These are phyloP conservation scores for Cyclotella sp. DNA, from an alignment of 108 stramenopile species.

Conservation along the genomic window DNA sequence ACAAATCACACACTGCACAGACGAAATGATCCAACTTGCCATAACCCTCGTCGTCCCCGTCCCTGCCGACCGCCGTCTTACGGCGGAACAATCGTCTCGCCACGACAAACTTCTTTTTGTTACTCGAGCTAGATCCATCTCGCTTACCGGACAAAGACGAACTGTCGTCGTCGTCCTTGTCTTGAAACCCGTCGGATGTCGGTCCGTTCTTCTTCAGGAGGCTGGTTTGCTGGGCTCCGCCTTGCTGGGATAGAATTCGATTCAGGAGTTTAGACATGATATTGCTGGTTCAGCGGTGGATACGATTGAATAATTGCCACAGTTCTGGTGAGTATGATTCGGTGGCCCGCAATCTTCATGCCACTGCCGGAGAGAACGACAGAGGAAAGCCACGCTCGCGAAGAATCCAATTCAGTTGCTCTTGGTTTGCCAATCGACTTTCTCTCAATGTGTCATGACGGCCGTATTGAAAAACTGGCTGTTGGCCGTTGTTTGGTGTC, in stretches of 20 bases:
- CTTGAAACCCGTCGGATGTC: slow-evolving; percentile 21
- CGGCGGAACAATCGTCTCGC: neutral
- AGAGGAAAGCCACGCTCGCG: too few relatives aligned
- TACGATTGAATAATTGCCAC: too few relatives aligned
- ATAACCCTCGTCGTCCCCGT: slow-evolving; percentile 8
- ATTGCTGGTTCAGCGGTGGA: too few relatives aligned
- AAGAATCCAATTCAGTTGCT: too few relatives aligned
- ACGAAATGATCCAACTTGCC: neutral
- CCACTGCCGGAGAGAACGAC: too few relatives aligned
- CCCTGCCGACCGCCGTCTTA: neutral
- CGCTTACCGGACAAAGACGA: slow-evolving; percentile 2
- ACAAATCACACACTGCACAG: neutral
- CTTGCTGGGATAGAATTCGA: neutral
- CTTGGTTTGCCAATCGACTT: too few relatives aligned
- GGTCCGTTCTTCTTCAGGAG: slow-evolving; percentile 22
- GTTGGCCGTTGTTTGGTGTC: too few relatives aligned
- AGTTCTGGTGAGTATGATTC: too few relatives aligned
- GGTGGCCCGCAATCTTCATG: too few relatives aligned
- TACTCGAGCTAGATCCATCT: neutral
- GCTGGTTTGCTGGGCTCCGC: neutral
- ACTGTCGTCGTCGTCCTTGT: slow-evolving; percentile 22
- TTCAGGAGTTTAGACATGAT: slow-evolving; percentile 6
- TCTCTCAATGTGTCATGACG: too few relatives aligned
- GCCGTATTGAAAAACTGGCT: too few relatives aligned
- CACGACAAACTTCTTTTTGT: neutral